Conservation (phyloP, 108 stramenopile genomes). For the Pseudonitzschia multiseries region DNA sequence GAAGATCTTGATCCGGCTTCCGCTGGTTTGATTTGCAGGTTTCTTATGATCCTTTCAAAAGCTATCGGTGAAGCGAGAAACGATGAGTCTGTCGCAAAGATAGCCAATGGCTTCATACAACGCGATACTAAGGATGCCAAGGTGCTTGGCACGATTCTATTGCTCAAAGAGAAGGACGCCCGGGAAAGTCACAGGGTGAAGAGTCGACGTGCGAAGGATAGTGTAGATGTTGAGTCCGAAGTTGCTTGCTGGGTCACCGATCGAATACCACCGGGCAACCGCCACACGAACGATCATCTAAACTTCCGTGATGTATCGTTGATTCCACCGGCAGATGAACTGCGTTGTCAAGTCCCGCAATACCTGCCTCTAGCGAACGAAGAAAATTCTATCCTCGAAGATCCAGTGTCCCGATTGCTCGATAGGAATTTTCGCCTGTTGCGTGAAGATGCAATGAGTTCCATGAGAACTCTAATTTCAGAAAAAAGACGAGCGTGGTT, state of each 20-base stretch:
- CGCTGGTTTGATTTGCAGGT: constrained; percentile 21
- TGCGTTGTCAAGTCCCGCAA: constrained; percentile 26
- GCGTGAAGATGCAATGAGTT: constrained; percentile 46
- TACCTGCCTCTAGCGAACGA: constrained; percentile 40
- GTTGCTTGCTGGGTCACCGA: constrained; percentile 49
- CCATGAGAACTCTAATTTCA: constrained; percentile 38
- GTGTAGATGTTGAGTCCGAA: not conserved
- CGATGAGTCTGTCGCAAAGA: constrained; percentile 19
- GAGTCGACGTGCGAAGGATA: not conserved
- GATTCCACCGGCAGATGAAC: constrained; percentile 47
- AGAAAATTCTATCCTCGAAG: constrained; percentile 35
- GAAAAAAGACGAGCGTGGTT: constrained; percentile 35
- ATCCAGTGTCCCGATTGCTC: constrained; percentile 34
- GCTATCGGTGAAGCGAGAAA: constrained; percentile 38
- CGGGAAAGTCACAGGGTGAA: not conserved
- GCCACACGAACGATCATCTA: constrained; percentile 49
- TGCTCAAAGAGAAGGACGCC: constrained; percentile 25
- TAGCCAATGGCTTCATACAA: constrained; percentile 31
- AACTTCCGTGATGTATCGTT: constrained; percentile 52
- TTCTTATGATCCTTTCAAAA: constrained; percentile 30
- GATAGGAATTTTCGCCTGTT: constrained; percentile 53
- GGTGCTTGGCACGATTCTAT: constrained; percentile 33
- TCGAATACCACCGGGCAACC: constrained; percentile 42
- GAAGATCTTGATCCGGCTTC: constrained; percentile 7
- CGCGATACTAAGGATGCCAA: constrained; percentile 17